phyloP scores from a whole-genome alignment of 2,329 filamentous ascomycete genomes.

The Periglandula ipomoeae region DNA sequence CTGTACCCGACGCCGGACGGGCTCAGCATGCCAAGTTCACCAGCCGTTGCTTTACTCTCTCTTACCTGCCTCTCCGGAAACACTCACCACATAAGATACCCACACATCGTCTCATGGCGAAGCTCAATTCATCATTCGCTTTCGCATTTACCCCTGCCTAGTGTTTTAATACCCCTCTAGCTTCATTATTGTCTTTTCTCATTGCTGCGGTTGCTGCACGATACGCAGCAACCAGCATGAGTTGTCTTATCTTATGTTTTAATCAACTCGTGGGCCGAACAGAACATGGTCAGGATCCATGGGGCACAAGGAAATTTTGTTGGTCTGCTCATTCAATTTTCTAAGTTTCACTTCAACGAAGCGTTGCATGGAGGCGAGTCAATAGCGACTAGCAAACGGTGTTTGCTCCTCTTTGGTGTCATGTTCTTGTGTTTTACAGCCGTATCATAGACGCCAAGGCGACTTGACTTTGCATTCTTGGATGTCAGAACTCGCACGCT shows the following conservation, averaged over 20 bases:
- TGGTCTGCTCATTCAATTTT: background rate
- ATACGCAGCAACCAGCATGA: background rate
- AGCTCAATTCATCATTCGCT: background rate
- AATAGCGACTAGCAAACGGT: background rate
- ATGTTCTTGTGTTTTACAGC: background rate
- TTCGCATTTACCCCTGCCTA: background rate
- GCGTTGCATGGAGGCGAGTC: background rate
- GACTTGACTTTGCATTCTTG: background rate
- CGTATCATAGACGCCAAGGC: slow-evolving; percentile 4
- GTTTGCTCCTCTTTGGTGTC: background rate
- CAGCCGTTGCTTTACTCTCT: background rate
- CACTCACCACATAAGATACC: slow-evolving; percentile 16
- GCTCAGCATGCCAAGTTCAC: background rate
- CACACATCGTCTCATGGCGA: slow-evolving; percentile 1
- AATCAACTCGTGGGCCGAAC: background rate
- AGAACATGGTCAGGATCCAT: background rate
- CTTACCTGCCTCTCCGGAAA: slow-evolving; percentile 2
- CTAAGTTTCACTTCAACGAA: background rate
- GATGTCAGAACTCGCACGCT: background rate
- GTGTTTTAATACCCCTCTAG: background rate
- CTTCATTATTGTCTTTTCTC: background rate
- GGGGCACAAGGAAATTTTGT: background rate
- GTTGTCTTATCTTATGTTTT: background rate
- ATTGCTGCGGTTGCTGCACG: background rate
- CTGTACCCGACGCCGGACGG: background rate